Conservation (phyloP, 352 stramenopile species). For the Phytophthora multivora region DNA sequence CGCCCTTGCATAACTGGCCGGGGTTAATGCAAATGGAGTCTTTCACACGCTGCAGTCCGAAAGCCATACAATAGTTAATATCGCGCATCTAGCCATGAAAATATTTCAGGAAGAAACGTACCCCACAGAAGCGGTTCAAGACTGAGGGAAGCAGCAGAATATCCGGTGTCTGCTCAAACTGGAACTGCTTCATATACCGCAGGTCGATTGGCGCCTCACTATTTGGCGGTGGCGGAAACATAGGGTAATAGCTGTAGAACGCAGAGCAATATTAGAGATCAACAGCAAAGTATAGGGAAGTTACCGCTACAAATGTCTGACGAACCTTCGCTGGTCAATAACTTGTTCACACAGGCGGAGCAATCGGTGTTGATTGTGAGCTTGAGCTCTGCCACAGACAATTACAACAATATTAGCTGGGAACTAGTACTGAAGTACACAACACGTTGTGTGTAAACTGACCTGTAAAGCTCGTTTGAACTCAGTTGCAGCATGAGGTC, state of each 20-base stretch:
- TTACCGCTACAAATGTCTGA: neutral
- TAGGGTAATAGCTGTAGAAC: slow-evolving; percentile 65
- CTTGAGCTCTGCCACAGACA: slow-evolving; percentile 45
- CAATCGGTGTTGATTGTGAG: slow-evolving; percentile 69
- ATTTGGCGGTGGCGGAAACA: slow-evolving; percentile 72
- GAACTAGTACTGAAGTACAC: neutral
- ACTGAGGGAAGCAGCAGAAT: slow-evolving; percentile 95
- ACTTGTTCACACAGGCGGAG: slow-evolving; percentile 81
- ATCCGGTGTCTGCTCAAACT: slow-evolving; percentile 93
- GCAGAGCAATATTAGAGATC: neutral
- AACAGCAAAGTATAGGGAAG: neutral
- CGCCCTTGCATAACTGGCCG: slow-evolving; percentile 92
- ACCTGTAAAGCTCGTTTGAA: slow-evolving; percentile 80
- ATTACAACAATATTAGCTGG: neutral
- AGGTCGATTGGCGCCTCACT: slow-evolving; percentile 91
- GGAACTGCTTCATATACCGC: slow-evolving; percentile 90
- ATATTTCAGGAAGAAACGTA: slow-evolving; percentile 37
- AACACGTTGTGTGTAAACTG: neutral
- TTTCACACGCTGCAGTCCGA: slow-evolving; percentile 75
- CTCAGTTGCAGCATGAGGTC: slow-evolving; percentile 92
- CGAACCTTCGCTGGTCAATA: slow-evolving; percentile 78
- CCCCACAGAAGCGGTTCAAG: slow-evolving; percentile 89
- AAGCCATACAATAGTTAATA: slow-evolving; percentile 19
- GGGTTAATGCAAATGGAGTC: slow-evolving; percentile 96
- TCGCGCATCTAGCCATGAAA: neutral